Evolutionary conservation across 345 rosid species (phyloP).

Genomic region (Aurinia saxatilis): DNA sequence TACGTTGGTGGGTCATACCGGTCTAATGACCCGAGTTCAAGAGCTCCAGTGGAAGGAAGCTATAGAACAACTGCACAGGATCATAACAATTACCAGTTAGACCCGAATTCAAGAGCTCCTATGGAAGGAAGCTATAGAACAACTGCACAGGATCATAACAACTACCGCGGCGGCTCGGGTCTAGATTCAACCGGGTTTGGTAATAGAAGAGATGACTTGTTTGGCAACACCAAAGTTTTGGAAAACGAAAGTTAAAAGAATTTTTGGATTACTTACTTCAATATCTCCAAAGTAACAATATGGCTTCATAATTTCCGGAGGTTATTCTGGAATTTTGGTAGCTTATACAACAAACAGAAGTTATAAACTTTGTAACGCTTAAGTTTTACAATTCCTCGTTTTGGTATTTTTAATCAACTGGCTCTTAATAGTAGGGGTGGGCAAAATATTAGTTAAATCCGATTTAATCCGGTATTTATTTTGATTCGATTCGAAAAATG

Average conservation of each 20-base stretch:
- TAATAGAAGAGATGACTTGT: constrained; percentile 60
- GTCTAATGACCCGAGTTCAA: constrained; percentile 42
- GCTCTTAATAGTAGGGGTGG: neutral
- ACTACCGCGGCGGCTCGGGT: constrained; percentile 43
- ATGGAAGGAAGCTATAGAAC: constrained; percentile 57
- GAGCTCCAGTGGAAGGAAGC: constrained; percentile 45
- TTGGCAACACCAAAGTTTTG: constrained; percentile 47
- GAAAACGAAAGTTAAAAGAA: constrained; percentile 45
- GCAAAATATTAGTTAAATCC: too few species aligned
- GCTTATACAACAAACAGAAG: neutral
- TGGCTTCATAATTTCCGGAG: too few species aligned
- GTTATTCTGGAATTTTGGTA: too few species aligned
- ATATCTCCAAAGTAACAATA: too few species aligned
- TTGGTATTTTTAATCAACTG: neutral
- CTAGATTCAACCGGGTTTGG: constrained; percentile 59
- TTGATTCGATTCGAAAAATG: too few species aligned
- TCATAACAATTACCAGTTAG: constrained; percentile 45
- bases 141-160: constrained; percentile 43
- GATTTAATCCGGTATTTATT: too few species aligned
- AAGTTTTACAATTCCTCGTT: neutral
- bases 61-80: constrained; percentile 49
- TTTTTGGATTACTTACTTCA: neutral
- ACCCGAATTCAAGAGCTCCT: too few species aligned
- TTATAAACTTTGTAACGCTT: constrained; percentile 1
- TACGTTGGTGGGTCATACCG: constrained; percentile 48